A percentile compares a stretch with the other conserved stretches of the same genome.
These are phyloP conservation scores for Helianthus tuberosus DNA, from an alignment of 129 eudicot genomes.

Conservation along the genomic window DNA sequence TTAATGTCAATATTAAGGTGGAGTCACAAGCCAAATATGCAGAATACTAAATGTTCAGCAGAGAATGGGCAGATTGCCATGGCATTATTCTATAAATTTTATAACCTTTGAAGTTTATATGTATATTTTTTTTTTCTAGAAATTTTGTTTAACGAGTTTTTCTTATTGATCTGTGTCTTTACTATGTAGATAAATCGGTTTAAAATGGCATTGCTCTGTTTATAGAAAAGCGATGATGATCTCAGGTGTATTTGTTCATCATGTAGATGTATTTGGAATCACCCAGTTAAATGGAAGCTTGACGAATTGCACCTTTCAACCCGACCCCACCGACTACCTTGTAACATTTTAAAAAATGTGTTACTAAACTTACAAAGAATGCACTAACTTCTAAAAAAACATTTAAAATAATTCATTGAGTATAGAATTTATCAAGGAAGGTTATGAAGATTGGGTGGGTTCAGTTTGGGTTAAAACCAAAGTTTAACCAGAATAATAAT, in stretches of 20 bases:
- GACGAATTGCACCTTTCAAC: too few species aligned
- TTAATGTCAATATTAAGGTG: conserved; percentile 73
- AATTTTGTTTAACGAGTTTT: not conserved
- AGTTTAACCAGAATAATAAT: too few species aligned
- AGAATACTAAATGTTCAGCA: conserved; percentile 60
- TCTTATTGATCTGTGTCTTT: not conserved
- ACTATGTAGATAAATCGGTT: conserved; percentile 60
- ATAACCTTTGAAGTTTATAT: conserved; percentile 17
- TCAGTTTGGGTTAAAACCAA: too few species aligned
- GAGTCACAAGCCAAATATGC: conserved; percentile 84
- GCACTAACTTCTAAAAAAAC: too few species aligned
- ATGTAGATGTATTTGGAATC: too few species aligned
- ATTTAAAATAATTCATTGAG: too few species aligned
- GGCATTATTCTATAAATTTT: conserved; percentile 45
- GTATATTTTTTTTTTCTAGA: not conserved
- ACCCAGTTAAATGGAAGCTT: too few species aligned
- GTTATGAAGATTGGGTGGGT: too few species aligned
- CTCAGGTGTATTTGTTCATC: conserved; percentile 46
- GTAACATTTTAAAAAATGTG: too few species aligned
- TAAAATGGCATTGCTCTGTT: conserved; percentile 76
- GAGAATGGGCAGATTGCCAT: conserved; percentile 66
- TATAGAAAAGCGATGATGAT: conserved; percentile 48
- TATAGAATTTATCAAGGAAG: too few species aligned
- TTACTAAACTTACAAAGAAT: too few species aligned
- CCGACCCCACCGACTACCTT: too few species aligned